phyloP scores from a whole-genome alignment of 257 asterid genomes.

The Lycium barbarum region DNA sequence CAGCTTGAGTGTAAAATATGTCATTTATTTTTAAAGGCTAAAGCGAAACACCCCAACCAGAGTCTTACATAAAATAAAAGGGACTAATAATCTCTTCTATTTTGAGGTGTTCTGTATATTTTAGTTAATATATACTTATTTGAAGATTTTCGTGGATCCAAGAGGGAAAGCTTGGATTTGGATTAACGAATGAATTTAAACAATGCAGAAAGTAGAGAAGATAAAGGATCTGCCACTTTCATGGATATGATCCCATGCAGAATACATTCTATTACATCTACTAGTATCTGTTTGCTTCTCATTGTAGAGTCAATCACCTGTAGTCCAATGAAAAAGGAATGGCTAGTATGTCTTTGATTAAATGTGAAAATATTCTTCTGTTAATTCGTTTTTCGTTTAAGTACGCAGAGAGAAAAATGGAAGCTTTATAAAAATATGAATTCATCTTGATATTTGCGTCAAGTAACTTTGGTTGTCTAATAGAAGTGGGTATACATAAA shows the following conservation, averaged over 20 bases:
- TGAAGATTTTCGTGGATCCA: not conserved
- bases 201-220: not conserved
- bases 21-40: not conserved
- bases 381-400: not conserved
- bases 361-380: not conserved
- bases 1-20: not conserved
- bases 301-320: not conserved
- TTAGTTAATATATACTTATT: not conserved
- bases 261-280: not conserved
- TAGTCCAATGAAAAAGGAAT: not conserved
- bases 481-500: not conserved
- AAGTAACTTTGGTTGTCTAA: not conserved
- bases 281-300: not conserved
- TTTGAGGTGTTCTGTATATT: slow-evolving; percentile 8
- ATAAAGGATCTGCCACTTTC: not conserved
- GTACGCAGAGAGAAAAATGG: not conserved
- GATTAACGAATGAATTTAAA: not conserved
- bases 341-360: not conserved
- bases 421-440: not conserved
- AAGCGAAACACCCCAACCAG: not conserved
- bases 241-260: not conserved
- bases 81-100: not conserved
- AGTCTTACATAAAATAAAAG: not conserved
- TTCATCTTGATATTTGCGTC: not conserved
- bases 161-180: not conserved